These are phyloP conservation scores for Boletellus deceptivus DNA, from an alignment of 1,284 basidiomycete species.

Conservation along the genomic window DNA sequence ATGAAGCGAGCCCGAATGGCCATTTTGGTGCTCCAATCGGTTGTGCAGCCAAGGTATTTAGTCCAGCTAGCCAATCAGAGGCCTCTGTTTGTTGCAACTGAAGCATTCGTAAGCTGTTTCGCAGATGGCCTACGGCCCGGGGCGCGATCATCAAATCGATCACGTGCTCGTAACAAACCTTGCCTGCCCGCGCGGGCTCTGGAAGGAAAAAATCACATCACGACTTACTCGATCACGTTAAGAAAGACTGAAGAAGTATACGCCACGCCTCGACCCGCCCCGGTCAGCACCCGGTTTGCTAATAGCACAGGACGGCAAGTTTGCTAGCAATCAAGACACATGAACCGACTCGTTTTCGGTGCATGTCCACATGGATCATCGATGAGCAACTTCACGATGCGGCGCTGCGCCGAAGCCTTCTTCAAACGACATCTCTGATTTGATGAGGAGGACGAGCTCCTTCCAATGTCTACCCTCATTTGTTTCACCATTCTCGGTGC, in stretches of 20 bases:
- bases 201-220: too few species aligned
- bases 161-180: too few species aligned
- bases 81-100: too few species aligned
- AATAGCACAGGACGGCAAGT: neutral
- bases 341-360: constrained; percentile 33
- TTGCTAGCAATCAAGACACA: constrained; percentile 40
- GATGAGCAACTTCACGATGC: constrained; percentile 34
- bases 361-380: constrained; percentile 46
- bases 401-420: constrained; percentile 25
- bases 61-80: too few species aligned
- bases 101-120: too few species aligned
- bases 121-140: too few species aligned
- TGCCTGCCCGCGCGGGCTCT: too few species aligned
- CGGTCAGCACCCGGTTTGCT: neutral
- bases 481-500: neutral
- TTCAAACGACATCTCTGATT: constrained; percentile 43
- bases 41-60: too few species aligned
- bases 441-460: constrained; percentile 51
- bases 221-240: constrained; percentile 36
- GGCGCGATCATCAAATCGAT: too few species aligned
- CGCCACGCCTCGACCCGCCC: constrained; percentile 43
- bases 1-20: too few species aligned
- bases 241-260: constrained; percentile 41
- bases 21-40: too few species aligned
- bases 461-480: constrained; percentile 25